Percentiles rank a stretch among this genome's conserved stretches.
Conservation (phyloP, 2,329 filamentous ascomycete species). For the Aspergillus puulaauensis region DNA sequence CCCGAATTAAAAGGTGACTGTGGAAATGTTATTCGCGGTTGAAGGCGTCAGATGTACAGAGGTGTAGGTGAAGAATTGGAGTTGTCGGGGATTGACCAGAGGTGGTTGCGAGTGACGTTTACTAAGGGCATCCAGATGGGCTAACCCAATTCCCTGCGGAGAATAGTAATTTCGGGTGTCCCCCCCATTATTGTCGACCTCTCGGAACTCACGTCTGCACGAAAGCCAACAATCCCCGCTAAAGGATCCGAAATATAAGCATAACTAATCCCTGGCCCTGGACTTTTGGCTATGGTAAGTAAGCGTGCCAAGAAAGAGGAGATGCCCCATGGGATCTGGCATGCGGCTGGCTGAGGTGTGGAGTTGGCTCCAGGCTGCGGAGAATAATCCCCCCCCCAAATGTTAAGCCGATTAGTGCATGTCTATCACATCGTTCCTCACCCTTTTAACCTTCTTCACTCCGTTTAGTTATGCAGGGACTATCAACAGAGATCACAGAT, state of each 20-base stretch:
- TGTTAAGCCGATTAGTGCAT: conserved; percentile 2
- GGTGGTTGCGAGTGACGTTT: conserved; percentile 37
- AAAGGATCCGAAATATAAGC: conserved; percentile 12
- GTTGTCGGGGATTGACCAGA: conserved; percentile 16
- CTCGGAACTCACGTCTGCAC: neutral
- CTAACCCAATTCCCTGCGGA: conserved; percentile 25
- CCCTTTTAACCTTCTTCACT: neutral
- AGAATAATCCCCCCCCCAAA: conserved; percentile 10
- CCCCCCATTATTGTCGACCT: neutral
- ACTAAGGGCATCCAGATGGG: conserved; percentile 26
- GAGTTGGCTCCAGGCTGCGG: conserved; percentile 17
- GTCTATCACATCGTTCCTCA: neutral
- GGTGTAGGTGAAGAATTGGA: conserved; percentile 15
- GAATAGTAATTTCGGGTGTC: conserved; percentile 22
- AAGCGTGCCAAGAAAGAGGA: conserved; percentile 23
- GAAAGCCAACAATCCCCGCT: neutral
- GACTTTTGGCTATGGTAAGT: conserved; percentile 1
- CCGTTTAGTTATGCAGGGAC: neutral
- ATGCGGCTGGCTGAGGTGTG: conserved; percentile 15
- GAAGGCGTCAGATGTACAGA: conserved; percentile 4
- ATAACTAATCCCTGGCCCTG: conserved; percentile 3
- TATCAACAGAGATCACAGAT: neutral
- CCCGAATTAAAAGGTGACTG: conserved; percentile 18
- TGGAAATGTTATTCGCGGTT: conserved; percentile 4
- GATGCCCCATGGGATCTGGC: conserved; percentile 7